Evolutionary conservation across 768 basidiomycete genomes (phyloP).

Genomic region (Suillus subalutaceus): DNA sequence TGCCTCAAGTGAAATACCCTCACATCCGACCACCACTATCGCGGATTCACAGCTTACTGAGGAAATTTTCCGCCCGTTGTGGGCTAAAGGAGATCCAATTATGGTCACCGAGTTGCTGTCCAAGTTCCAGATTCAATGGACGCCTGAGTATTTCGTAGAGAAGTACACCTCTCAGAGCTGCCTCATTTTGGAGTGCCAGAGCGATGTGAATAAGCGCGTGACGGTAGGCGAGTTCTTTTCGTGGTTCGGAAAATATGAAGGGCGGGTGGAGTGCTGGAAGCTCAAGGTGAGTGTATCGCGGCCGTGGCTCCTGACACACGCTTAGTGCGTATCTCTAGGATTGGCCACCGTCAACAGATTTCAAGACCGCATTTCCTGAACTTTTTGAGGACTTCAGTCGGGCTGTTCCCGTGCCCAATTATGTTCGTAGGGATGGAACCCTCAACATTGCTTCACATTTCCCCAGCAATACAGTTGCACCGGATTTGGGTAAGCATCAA

Average conservation of each 20-base stretch:
- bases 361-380: constrained; percentile 80
- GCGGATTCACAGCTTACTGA: constrained; percentile 54
- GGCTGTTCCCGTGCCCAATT: constrained; percentile 86
- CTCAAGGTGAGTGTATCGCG: constrained; percentile 58
- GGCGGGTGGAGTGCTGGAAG: constrained; percentile 64
- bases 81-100: constrained; percentile 76
- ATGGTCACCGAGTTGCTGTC: constrained; percentile 69
- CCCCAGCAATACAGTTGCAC: constrained; percentile 73
- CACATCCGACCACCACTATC: constrained; percentile 49
- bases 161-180: constrained; percentile 66
- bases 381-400: constrained; percentile 84
- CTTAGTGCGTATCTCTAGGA: constrained; percentile 54
- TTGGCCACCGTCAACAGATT: constrained; percentile 90
- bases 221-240: constrained; percentile 82
- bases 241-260: constrained; percentile 71
- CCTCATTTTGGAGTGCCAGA: constrained; percentile 83
- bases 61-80: constrained; percentile 65
- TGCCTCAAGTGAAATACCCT: constrained; percentile 42
- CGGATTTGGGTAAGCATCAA: constrained; percentile 68
- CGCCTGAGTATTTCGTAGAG: constrained; percentile 77
- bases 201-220: constrained; percentile 59
- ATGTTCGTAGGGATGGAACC: constrained; percentile 88
- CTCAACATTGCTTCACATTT: constrained; percentile 91
- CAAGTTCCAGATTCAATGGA: constrained; percentile 75
- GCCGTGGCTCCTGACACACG: neutral